Evolutionary conservation across 176 grass and related monocot species (phyloP).

Genomic region (Lolium rigidum): DNA sequence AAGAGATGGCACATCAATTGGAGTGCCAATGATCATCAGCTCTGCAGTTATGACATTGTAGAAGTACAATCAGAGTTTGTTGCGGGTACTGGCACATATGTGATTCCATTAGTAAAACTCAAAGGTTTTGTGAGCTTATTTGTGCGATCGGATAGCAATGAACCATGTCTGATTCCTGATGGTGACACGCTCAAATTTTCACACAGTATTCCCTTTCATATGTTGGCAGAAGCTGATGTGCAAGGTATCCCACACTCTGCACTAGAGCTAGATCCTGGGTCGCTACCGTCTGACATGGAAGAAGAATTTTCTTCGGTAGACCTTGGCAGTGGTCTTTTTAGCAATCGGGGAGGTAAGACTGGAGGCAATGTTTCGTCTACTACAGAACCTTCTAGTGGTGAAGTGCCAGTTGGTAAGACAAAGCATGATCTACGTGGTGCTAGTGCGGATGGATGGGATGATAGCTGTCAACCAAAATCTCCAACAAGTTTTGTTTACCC

Average conservation of each 20-base stretch:
- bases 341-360: not conserved
- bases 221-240: slow-evolving; percentile 48
- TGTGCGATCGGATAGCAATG: slow-evolving; percentile 41
- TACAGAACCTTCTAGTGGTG: not conserved
- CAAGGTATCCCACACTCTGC: slow-evolving; percentile 48
- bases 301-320: slow-evolving; percentile 45
- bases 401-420: slow-evolving; percentile 10
- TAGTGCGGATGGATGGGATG: slow-evolving; percentile 22
- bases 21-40: slow-evolving; percentile 38
- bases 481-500: slow-evolving; percentile 46
- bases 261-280: slow-evolving; percentile 73
- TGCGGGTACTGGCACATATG: slow-evolving; percentile 33
- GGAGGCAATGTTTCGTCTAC: slow-evolving; percentile 24
- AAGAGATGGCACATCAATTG: slow-evolving; percentile 54
- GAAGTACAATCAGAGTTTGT: slow-evolving; percentile 59
- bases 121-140: slow-evolving; percentile 66
- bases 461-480: slow-evolving; percentile 30
- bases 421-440: not conserved
- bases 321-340: slow-evolving; percentile 18
- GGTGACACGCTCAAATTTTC: slow-evolving; percentile 67
- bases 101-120: slow-evolving; percentile 58
- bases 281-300: slow-evolving; percentile 53
- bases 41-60: slow-evolving; percentile 63
- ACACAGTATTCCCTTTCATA: slow-evolving; percentile 60
- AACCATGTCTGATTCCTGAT: slow-evolving; percentile 52